Conservation (phyloP, 805 yeast genomes). For the Suhomyces emberorum region DNA sequence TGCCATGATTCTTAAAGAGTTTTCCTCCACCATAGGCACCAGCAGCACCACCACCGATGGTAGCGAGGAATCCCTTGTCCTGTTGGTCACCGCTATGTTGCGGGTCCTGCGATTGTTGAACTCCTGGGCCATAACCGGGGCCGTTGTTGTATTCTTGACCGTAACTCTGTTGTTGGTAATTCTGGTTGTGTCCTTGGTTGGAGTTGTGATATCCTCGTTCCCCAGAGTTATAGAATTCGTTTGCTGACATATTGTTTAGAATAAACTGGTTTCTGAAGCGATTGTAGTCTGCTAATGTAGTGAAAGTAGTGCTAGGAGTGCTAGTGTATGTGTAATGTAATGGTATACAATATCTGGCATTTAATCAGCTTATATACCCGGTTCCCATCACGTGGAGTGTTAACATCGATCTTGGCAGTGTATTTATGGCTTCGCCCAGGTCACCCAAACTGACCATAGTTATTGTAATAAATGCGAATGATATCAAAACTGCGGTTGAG, state of each 20-base stretch:
- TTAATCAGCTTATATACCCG: no score
- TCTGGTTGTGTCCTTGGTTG: constrained; percentile 10
- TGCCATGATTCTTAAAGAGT: constrained; percentile 20
- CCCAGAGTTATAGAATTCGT: constrained; percentile 27
- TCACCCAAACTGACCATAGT: no score
- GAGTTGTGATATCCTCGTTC: constrained; percentile 15
- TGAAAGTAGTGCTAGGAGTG: no score
- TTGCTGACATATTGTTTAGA: constrained; percentile 19
- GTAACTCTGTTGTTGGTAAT: neutral
- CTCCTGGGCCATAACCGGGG: constrained; percentile 29
- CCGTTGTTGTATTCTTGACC: constrained; percentile 8
- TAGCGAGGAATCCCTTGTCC: constrained; percentile 25
- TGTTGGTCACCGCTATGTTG: constrained; percentile 14
- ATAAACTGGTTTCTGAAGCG: no score
- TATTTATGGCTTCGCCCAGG: no score
- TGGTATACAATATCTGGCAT: no score
- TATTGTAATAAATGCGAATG: no score
- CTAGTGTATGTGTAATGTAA: no score
- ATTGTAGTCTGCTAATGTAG: no score
- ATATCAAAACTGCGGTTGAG: no score
- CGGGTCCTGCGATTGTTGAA: constrained; percentile 3
- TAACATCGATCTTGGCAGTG: no score
- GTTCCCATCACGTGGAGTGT: no score
- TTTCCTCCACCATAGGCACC: constrained; percentile 29
- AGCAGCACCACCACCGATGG: constrained; percentile 28